Evolutionary conservation across 495 filamentous ascomycete genomes (phyloP).

Genomic region (Penicillium steckii): DNA sequence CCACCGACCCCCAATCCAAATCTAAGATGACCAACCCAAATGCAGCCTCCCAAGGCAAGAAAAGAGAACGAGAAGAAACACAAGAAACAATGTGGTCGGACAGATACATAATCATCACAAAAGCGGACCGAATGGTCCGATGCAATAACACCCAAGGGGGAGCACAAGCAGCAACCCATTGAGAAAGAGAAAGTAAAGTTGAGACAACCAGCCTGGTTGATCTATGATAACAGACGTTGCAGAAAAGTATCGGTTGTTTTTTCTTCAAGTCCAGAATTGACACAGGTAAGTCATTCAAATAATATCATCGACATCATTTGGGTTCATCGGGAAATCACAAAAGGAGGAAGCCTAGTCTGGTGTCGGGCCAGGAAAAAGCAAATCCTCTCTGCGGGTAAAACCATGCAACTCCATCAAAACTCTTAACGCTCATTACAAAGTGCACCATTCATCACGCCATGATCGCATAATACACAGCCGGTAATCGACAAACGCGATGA

Average conservation of each 20-base stretch:
- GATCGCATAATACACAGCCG: conserved; percentile 25
- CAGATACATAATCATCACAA: conserved; percentile 23
- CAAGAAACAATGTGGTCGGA: conserved; percentile 13
- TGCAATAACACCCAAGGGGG: conserved; percentile 14
- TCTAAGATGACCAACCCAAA: conserved; percentile 22
- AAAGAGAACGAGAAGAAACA: conserved; percentile 6
- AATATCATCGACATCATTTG: not conserved
- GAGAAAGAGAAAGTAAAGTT: conserved; percentile 1
- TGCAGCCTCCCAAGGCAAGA: conserved; percentile 10
- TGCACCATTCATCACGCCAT: conserved; percentile 34
- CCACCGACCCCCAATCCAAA: conserved; percentile 16
- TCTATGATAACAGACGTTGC: not conserved
- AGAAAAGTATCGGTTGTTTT: not conserved
- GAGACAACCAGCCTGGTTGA: conserved; percentile 1
- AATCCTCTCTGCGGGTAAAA: conserved; percentile 21
- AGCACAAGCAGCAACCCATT: not conserved
- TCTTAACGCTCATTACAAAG: conserved; percentile 29
- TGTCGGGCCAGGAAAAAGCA: not conserved
- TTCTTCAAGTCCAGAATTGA: not conserved
- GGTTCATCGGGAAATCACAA: not conserved
- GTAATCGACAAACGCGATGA: not conserved
- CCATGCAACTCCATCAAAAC: conserved; percentile 33
- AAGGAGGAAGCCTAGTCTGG: conserved; percentile 1
- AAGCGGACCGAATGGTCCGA: conserved; percentile 5
- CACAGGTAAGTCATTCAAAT: not conserved